Base-by-base conservation (phyloP, 2,329 filamentous ascomycete genomes). In the Calonectria ilicicola region DNA sequence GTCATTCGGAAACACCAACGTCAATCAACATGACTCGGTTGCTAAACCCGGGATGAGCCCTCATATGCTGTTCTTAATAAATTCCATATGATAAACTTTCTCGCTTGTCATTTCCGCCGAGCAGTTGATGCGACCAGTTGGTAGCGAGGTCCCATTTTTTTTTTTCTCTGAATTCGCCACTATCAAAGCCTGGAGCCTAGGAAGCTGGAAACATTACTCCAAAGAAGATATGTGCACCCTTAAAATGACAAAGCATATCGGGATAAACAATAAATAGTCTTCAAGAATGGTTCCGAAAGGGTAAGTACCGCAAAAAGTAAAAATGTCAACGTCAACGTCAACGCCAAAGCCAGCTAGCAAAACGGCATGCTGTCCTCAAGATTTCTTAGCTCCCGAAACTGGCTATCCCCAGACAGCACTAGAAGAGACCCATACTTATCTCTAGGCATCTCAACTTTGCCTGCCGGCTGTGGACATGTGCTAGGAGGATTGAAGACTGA, bases 381-480 rank as follows among this genome's bases (percentile, higher is more conserved):
- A 14, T 67, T 64, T 56, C n/a, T 23, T 70, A 67, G 63, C 23
- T 63, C 51, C 64, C 46, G 53, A 14, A 38, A 46, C 56, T 49
- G 53, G 15, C 32, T 65, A 46, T n/a, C 62, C 29, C 21, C 12
- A 10, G 38, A 29, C 35, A 27, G 26, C 47, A 27, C 32, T 38
- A 42, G 19, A 42, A 23, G 29, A 38, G 32, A 38, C 35, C 35
- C 5, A 35, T 3, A 12, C 15, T 23, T n/a, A n/a, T n/a, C 40
- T 56, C 51, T 56, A n/a, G 51, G 29, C 10, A 35, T 35, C 32
- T 35, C 53, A 38, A 21, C 29, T 40, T 71, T 70, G 69, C 69
- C 69, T 67, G 69, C 69, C 64, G 64, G 44, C 27, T 51, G 14
- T 35, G 23, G 32, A 53, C 26, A 10, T 10, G 51, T 38, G 46